Conservation (phyloP, 306 rosid species). For the Pyrus pyrifolia region DNA sequence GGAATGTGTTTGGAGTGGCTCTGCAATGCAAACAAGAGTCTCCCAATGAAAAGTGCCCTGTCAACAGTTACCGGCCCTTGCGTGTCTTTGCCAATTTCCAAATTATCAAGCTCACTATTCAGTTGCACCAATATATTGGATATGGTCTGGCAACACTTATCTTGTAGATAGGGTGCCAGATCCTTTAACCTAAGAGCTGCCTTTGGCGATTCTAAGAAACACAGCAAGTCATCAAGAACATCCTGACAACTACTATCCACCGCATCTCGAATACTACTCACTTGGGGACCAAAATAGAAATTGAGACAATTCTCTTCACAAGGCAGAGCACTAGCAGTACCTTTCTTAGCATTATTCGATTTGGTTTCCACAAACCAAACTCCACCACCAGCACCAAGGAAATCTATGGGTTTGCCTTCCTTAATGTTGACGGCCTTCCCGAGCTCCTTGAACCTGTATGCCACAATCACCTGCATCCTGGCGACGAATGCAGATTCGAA, state of each 20-base stretch:
- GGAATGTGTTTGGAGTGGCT: slow-evolving; percentile 83
- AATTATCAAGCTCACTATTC: slow-evolving; percentile 51
- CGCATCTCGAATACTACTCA: slow-evolving; percentile 69
- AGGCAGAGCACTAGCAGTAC: slow-evolving; percentile 9
- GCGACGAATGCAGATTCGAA: slow-evolving; percentile 69
- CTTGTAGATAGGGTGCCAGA: slow-evolving; percentile 69
- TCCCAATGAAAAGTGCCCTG: slow-evolving; percentile 84
- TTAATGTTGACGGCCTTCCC: slow-evolving; percentile 37
- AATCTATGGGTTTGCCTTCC: slow-evolving; percentile 30
- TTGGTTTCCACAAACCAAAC: slow-evolving; percentile 81
- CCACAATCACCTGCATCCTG: slow-evolving; percentile 74
- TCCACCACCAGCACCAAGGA: slow-evolving; percentile 61
- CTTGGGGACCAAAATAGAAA: slow-evolving; percentile 82
- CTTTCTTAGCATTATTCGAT: slow-evolving; percentile 34
- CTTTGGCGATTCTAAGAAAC: slow-evolving; percentile 92
- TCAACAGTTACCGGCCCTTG: slow-evolving; percentile 45
- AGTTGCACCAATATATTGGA: slow-evolving; percentile 58
- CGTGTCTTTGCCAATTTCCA: slow-evolving; percentile 43
- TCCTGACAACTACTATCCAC: slow-evolving; percentile 69
- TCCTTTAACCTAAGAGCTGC: slow-evolving; percentile 73
- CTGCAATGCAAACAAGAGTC: slow-evolving; percentile 83
- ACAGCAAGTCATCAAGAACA: slow-evolving; percentile 68
- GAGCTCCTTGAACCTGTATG: slow-evolving; percentile 52
- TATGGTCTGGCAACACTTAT: slow-evolving; percentile 63
- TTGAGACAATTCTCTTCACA: slow-evolving; percentile 71